These are phyloP conservation scores for Pseudogymnoascus sp. DNA, from an alignment of 2,329 filamentous ascomycete genomes.

Conservation along the genomic window DNA sequence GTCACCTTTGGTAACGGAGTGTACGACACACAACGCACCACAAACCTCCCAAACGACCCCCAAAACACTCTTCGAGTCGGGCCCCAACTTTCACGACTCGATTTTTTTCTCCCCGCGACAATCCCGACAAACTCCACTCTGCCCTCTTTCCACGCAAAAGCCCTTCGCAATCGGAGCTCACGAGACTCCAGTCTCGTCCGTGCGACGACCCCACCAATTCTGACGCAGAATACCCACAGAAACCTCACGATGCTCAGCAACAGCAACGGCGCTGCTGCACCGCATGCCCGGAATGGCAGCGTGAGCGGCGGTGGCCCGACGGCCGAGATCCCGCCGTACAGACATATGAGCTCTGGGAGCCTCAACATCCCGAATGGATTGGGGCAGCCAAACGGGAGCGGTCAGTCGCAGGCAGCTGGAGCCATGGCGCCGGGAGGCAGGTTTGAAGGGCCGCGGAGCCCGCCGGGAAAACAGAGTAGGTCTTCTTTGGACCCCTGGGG, in stretches of 20 bases:
- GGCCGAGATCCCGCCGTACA: constrained; percentile 37
- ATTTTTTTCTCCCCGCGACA: neutral
- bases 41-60: neutral
- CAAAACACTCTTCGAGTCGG: neutral
- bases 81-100: neutral
- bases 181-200: constrained; percentile 6
- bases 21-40: constrained; percentile 4
- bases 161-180: constrained; percentile 6
- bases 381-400: constrained; percentile 13
- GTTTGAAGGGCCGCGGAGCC: constrained; percentile 55
- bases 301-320: constrained; percentile 27
- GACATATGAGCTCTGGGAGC: constrained; percentile 51
- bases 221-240: constrained; percentile 4
- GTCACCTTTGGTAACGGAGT: constrained; percentile 4
- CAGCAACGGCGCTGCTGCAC: constrained; percentile 12
- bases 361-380: constrained; percentile 20
- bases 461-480: constrained; percentile 47
- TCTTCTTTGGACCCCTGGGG: constrained; percentile 9
- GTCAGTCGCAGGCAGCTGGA: constrained; percentile 31
- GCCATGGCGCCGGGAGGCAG: constrained; percentile 36
- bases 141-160: neutral
- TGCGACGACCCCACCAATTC: constrained; percentile 7
- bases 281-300: constrained; percentile 10
- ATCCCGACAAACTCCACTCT: constrained; percentile 3
- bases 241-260: constrained; percentile 12